Base-by-base conservation (phyloP, 2,329 filamentous ascomycete species). In the Orbilia oligospora region DNA sequence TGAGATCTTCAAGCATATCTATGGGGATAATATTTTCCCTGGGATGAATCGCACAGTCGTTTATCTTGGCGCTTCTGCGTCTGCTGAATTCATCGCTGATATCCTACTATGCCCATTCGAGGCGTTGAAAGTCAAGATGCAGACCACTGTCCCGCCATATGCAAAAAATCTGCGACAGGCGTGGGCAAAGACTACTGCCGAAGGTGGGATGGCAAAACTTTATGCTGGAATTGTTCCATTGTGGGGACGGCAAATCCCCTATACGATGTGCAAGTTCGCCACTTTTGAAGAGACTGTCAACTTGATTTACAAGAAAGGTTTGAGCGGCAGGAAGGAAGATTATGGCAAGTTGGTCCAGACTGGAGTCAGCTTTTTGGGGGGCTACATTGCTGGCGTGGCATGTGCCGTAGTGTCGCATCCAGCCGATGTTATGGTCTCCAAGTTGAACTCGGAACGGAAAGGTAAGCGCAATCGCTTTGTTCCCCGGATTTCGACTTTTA, bases 181-280 rank as follows among this genome's bases (percentile, higher is more conserved):
- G 30, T 78, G 56, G 56, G 71, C 68, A 38, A 65, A 81, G 79
- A 80, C 69, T 64, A 80, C 77, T 18, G 70, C 48, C 14, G 49
- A 80, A 61, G 61, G 58, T 20, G 66, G 71, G 72, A 65, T 65
- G 27, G 27, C 46, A 22, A 89, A 90, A 9, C 85, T 97, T 55
- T 97, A 95, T 88, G 97, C 97, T 86, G 94, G 94, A 63, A 86
- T 97, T 20, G 95, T 96, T 83, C 94, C 94, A 38, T 89, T 97
- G 27, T 97, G 94, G 94, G 94, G 91, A 58, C 90, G 94, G 46
- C 68, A 79, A 86, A 97, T 97, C 82, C 94, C 94, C 0, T 87
- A 94, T 85, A 94, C 91, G 5, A 93, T 93, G 91, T 93, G 93
- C 90, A 96, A 97, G 87, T 97, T 97, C 84, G 93, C 93, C 38